These are phyloP conservation scores for Penicillium corylophilum DNA, from an alignment of 2,329 filamentous ascomycete genomes.

Conservation along the genomic window DNA sequence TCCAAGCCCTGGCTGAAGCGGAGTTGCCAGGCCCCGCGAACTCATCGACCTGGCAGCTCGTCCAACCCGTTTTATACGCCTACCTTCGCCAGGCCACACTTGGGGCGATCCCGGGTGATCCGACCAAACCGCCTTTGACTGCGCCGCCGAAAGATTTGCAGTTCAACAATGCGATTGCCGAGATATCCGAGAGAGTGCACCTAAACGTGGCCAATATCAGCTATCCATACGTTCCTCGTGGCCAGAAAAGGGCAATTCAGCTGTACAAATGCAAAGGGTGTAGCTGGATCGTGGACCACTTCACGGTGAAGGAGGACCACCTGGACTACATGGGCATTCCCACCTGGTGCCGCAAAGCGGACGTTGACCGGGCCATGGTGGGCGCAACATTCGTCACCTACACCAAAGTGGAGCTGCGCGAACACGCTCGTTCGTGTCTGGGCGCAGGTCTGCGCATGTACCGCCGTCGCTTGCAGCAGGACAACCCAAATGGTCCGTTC, in stretches of 20 bases:
- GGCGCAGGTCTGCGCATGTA: conserved; percentile 6
- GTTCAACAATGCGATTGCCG: background rate
- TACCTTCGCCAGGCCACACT: background rate
- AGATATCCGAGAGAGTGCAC: background rate
- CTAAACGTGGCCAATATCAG: background rate
- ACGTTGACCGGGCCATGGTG: background rate
- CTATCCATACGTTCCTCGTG: background rate
- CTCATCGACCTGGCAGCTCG: background rate
- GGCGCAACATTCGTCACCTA: background rate
- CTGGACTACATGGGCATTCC: background rate
- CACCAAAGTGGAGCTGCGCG: background rate
- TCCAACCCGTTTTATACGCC: background rate
- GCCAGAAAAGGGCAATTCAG: background rate
- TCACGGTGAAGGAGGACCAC: background rate
- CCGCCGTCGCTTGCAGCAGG: background rate
- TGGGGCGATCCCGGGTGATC: background rate
- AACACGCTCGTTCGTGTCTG: background rate
- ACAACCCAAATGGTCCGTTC: background rate
- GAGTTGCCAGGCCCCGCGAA: background rate
- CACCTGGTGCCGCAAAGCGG: too few relatives aligned
- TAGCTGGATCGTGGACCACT: background rate
- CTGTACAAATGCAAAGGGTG: background rate
- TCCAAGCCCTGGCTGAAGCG: background rate
- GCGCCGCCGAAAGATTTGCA: background rate
- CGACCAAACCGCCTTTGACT: background rate